phyloP scores from a whole-genome alignment of 495 filamentous ascomycete species.

The Neurospora sp. region DNA sequence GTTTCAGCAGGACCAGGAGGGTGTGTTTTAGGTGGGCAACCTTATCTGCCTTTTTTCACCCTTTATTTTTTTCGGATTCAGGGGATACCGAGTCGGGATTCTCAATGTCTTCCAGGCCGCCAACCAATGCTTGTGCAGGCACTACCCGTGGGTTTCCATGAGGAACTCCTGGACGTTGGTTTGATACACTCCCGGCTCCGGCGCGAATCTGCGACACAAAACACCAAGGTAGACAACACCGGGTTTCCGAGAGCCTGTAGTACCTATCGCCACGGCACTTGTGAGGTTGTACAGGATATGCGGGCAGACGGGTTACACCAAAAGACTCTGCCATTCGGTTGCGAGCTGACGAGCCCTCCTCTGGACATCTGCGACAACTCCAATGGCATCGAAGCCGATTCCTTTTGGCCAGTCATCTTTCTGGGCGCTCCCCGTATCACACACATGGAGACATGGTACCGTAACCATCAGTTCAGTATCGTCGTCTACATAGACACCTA shows the following conservation, averaged over 20 bases:
- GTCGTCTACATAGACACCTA: neutral
- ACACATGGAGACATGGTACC: neutral
- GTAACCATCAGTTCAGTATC: neutral
- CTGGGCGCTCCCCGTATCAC: neutral
- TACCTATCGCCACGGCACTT: neutral
- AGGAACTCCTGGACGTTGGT: neutral
- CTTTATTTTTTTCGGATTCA: neutral
- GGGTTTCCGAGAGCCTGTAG: neutral
- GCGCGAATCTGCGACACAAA: neutral
- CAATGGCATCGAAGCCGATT: neutral
- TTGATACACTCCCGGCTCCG: neutral
- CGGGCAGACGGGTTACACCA: neutral
- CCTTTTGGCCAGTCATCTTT: neutral
- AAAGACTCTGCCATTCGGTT: neutral
- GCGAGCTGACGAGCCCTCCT: neutral
- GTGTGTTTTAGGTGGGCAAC: neutral
- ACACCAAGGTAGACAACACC: neutral
- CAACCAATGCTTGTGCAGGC: neutral
- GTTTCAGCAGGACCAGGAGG: neutral
- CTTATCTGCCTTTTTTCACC: neutral
- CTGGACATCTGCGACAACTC: neutral
- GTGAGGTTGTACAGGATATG: neutral
- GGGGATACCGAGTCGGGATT: neutral
- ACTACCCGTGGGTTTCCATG: neutral
- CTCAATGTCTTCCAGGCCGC: neutral